Evolutionary conservation across 208 protist species (phyloP).

Genomic region (Crithidia fasciculata): DNA sequence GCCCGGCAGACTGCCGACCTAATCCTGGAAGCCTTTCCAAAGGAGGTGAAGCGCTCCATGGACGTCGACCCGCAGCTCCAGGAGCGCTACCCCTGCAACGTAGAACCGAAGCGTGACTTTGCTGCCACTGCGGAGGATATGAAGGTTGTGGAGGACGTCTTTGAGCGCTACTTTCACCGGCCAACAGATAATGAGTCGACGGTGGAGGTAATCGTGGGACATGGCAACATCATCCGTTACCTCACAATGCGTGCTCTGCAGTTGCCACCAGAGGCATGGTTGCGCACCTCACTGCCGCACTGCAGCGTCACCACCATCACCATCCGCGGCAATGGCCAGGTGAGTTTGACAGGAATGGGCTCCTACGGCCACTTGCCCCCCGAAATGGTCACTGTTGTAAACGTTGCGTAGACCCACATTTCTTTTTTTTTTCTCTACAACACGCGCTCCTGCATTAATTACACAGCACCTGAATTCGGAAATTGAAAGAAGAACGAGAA

Average conservation of each 20-base stretch:
- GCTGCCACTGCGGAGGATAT: slow-evolving; percentile 41
- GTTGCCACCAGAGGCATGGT: slow-evolving; percentile 82
- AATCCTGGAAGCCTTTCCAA: slow-evolving; percentile 60
- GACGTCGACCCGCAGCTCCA: slow-evolving; percentile 50
- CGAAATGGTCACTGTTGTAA: slow-evolving; percentile 49
- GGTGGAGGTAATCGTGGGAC: slow-evolving; percentile 79
- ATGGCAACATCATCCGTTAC: slow-evolving; percentile 90
- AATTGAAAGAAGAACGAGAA: no score
- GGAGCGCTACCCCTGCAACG: slow-evolving; percentile 70
- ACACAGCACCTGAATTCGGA: no score
- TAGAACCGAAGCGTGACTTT: slow-evolving; percentile 37
- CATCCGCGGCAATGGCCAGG: slow-evolving; percentile 59
- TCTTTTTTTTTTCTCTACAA: background rate
- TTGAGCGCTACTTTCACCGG: slow-evolving; percentile 75
- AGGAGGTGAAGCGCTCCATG: slow-evolving; percentile 26
- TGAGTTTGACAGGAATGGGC: slow-evolving; percentile 45
- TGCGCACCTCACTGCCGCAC: slow-evolving; percentile 72
- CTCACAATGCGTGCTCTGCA: slow-evolving; percentile 82
- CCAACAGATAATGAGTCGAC: slow-evolving; percentile 27
- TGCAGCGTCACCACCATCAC: slow-evolving; percentile 70
- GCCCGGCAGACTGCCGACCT: slow-evolving; percentile 65
- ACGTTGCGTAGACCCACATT: slow-evolving; percentile 35
- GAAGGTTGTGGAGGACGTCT: slow-evolving; percentile 50
- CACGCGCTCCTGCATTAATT: no score
- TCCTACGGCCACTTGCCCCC: slow-evolving; percentile 64